Conservation (phyloP, 2,329 filamentous ascomycete genomes). For the Aspergillus fumigatiaffinis region DNA sequence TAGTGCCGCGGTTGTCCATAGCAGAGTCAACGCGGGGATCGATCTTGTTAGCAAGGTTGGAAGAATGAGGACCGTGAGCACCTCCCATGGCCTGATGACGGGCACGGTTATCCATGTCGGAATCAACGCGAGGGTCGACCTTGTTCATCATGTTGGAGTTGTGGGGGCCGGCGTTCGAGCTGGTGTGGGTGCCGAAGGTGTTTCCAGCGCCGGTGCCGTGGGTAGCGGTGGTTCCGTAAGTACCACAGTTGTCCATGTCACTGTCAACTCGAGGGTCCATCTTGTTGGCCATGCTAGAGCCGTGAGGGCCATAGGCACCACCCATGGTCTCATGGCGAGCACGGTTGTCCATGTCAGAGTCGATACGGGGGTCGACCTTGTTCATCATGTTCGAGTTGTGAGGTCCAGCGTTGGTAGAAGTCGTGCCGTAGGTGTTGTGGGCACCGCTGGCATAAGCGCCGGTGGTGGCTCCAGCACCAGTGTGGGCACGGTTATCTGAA, state of each 20-base stretch:
- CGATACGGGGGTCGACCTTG: constrained; percentile 33
- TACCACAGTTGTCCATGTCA: constrained; percentile 18
- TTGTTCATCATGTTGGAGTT: constrained; percentile 30
- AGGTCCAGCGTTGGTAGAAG: constrained; percentile 8
- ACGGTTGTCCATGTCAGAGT: neutral
- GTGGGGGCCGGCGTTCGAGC: constrained; percentile 12
- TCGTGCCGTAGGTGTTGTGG: neutral
- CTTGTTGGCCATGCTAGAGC: constrained; percentile 46
- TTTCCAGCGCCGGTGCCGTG: constrained; percentile 13
- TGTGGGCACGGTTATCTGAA: constrained; percentile 4
- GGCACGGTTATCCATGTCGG: neutral
- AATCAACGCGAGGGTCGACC: constrained; percentile 27
- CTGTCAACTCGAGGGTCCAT: constrained; percentile 45
- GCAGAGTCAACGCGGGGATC: constrained; percentile 46
- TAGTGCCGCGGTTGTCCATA: constrained; percentile 16
- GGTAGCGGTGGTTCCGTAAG: neutral
- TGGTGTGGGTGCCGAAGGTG: neutral
- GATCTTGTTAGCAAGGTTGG: constrained; percentile 46
- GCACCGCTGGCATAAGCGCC: constrained; percentile 13
- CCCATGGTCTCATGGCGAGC: constrained; percentile 10
- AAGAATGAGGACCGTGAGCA: constrained; percentile 40
- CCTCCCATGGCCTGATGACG: constrained; percentile 13
- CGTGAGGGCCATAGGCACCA: constrained; percentile 39
- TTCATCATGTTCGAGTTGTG: constrained; percentile 27
- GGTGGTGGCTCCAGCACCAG: neutral